Evolutionary conservation across 371 early-diverging fungal species (phyloP).

Genomic region (Fennellomyces sp.): DNA sequence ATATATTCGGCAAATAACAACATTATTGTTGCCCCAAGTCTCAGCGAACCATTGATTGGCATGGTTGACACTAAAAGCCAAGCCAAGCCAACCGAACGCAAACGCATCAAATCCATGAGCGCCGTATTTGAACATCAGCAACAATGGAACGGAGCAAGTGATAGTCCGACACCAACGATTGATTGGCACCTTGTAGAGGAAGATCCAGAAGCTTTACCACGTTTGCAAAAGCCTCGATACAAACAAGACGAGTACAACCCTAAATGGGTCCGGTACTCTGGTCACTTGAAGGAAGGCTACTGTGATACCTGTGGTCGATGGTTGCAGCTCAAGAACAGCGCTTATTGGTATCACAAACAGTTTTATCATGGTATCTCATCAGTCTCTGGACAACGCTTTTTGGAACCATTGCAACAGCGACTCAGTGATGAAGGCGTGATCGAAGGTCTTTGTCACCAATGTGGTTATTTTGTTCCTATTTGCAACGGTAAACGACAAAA

Average conservation of each 20-base stretch:
- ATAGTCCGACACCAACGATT: background rate
- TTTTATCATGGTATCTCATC: slow-evolving; percentile 86
- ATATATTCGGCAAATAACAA: background rate
- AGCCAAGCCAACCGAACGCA: background rate
- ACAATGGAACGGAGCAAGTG: background rate
- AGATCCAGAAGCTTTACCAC: slow-evolving; percentile 37
- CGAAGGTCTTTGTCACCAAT: slow-evolving; percentile 85
- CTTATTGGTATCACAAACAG: slow-evolving; percentile 91
- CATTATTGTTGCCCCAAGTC: background rate
- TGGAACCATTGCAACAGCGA: slow-evolving; percentile 67
- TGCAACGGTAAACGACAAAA: slow-evolving; percentile 65
- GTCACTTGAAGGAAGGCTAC: slow-evolving; percentile 83
- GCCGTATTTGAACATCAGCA: slow-evolving; percentile 1
- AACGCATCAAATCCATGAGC: slow-evolving; percentile 1
- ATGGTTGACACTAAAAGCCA: too few species aligned
- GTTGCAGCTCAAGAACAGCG: slow-evolving; percentile 92
- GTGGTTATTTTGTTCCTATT: slow-evolving; percentile 75
- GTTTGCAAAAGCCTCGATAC: slow-evolving; percentile 71
- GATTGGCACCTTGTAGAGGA: slow-evolving; percentile 26
- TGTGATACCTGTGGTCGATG: slow-evolving; percentile 92
- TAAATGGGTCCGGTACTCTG: slow-evolving; percentile 81
- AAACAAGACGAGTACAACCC: slow-evolving; percentile 88
- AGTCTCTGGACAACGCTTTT: slow-evolving; percentile 78
- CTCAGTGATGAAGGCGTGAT: slow-evolving; percentile 50
- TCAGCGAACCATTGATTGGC: background rate